Base-by-base conservation (phyloP, 1,139 yeast species). In the Taiozyma sp. region DNA sequence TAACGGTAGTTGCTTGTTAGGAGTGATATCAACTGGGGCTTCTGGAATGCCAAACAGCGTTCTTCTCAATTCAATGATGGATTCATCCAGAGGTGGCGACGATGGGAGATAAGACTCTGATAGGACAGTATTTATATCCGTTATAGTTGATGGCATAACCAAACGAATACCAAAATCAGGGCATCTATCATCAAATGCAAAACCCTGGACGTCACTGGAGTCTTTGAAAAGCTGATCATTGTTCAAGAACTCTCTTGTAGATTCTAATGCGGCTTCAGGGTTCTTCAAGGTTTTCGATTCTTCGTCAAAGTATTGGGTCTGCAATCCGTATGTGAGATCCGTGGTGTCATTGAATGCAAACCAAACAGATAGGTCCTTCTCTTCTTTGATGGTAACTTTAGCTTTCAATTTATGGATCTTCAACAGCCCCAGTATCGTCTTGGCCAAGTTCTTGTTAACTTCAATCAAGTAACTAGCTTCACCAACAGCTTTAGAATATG, bases 81-180 rank as follows among this genome's bases (percentile, higher is more conserved):
- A 0, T 65, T 60, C 60, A 29, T 59, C 58, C 13, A 65, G 57
- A 6, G 55, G 52, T 4, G 62, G 54, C 29, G 70, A 58, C 22
- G 9, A 5, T 9, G 57, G 50, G 3, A 57, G 42, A 30, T 45
- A 58, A 7, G 43, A 23, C 3, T 65, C 59, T 8, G 70, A 62
- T 24, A 74, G 60, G 3, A 38, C 23, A 38, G 24, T 38, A 8
- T 8, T 19, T 9, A 38, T 4, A 22, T 38, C 41, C 45, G 67
- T 63, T 0, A 61, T 55, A 12, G 64, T 61, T 48, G 61, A 49
- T 53, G 67, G 44, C 8, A 86, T 76, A 1, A 89, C 63, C n/a
- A 87, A 57, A 51, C 88, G 79, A n/a, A 87, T 54, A 0, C 96
- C 96, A 60, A 87, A 81, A 49, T 82, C 81, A 2, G 91, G 89